These are phyloP conservation scores for Borovskyia barvae DNA, from an alignment of 208 protist species.

Conservation along the genomic window DNA sequence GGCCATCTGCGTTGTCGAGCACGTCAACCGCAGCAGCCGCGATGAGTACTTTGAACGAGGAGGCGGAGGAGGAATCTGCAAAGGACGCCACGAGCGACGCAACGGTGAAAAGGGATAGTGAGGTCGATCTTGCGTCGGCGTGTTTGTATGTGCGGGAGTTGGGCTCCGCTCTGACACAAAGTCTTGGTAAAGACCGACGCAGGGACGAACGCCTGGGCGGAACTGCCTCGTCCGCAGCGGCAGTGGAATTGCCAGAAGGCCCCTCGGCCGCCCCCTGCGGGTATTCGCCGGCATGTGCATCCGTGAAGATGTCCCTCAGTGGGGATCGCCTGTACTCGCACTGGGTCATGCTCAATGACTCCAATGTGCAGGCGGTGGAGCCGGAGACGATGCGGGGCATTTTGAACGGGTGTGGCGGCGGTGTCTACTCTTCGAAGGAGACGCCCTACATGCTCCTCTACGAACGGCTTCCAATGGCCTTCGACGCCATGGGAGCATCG, in stretches of 20 bases:
- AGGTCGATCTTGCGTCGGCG: neutral
- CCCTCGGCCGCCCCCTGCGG: neutral
- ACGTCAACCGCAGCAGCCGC: neutral
- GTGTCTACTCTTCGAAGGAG: slow-evolving; percentile 44
- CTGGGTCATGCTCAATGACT: slow-evolving; percentile 72
- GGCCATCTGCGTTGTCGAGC: neutral
- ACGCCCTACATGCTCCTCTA: slow-evolving; percentile 68
- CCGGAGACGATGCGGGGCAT: slow-evolving; percentile 26
- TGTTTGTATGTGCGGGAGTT: slow-evolving; percentile 4
- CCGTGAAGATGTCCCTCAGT: slow-evolving; percentile 9
- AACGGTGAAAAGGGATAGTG: neutral
- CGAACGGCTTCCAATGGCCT: slow-evolving; percentile 25
- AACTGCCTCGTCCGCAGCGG: neutral
- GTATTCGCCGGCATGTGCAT: neutral
- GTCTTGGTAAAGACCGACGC: neutral
- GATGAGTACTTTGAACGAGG: neutral
- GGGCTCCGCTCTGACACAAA: slow-evolving; percentile 3
- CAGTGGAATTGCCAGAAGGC: neutral
- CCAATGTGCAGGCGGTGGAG: slow-evolving; percentile 28
- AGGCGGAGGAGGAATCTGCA: neutral
- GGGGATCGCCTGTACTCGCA: slow-evolving; percentile 12
- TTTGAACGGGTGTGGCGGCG: slow-evolving; percentile 27
- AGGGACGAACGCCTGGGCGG: too few species aligned
- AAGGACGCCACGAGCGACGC: neutral
- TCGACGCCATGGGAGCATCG: too few species aligned